These are phyloP conservation scores for Selaginella moellendorffii DNA, from an alignment of 75 land plant species.

Conservation along the genomic window DNA sequence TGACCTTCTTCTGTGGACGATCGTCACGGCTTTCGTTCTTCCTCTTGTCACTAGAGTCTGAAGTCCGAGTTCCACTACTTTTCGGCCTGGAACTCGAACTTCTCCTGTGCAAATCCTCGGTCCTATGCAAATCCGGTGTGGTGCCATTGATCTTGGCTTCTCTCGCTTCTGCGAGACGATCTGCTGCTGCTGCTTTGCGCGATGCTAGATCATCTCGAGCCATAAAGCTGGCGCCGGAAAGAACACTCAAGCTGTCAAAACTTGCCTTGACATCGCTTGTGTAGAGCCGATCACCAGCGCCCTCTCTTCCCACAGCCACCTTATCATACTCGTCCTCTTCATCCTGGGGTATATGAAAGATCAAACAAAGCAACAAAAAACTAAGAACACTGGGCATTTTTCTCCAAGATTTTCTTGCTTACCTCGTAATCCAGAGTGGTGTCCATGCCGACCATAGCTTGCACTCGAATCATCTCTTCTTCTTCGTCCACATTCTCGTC, in stretches of 20 bases:
- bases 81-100: background rate
- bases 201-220: constrained; percentile 66
- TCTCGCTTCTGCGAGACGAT: constrained; percentile 47
- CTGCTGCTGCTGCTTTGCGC: constrained; percentile 56
- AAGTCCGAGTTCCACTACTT: background rate
- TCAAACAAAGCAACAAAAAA: background rate
- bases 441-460: constrained; percentile 47
- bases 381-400: background rate
- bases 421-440: constrained; percentile 77
- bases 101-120: background rate
- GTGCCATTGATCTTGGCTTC: constrained; percentile 20
- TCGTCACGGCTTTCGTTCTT: background rate
- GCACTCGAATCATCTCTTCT: constrained; percentile 35
- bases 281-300: constrained; percentile 42
- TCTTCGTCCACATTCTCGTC: constrained; percentile 17
- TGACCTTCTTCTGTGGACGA: background rate
- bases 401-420: background rate
- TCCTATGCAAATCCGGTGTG: background rate
- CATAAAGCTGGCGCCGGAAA: constrained; percentile 20
- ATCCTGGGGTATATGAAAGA: constrained; percentile 29
- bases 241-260: constrained; percentile 20
- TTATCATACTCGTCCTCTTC: constrained; percentile 92
- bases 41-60: too few relatives aligned
- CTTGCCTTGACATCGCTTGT: constrained; percentile 36
- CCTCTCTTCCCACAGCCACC: constrained; percentile 54